A percentile compares a stretch with the other conserved stretches of the same genome.
Conservation (phyloP, 768 basidiomycete species). For the Tylopilus rubrobrunneus region DNA sequence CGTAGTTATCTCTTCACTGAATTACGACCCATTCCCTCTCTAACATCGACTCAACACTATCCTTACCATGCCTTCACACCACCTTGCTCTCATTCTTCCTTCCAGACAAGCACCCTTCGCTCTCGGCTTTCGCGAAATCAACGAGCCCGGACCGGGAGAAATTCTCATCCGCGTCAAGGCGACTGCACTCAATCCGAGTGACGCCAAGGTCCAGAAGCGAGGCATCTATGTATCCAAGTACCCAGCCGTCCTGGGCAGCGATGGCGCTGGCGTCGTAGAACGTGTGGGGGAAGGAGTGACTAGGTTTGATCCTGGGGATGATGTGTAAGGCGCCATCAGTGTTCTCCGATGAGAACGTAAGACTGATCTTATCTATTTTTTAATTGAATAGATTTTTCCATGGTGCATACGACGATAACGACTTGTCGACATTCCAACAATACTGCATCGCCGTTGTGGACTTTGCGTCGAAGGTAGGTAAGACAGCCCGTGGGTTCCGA, state of each 20-base stretch:
- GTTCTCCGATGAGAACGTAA: slow-evolving; percentile 4
- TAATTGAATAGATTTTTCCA: slow-evolving; percentile 35
- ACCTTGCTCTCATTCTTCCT: slow-evolving; percentile 30
- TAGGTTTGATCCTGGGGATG: slow-evolving; percentile 47
- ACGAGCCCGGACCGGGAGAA: slow-evolving; percentile 44
- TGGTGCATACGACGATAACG: slow-evolving; percentile 36
- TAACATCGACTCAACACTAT: slow-evolving; percentile 4
- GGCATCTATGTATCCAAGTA: slow-evolving; percentile 37
- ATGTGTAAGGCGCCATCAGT: slow-evolving; percentile 39
- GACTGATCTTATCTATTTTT: slow-evolving; percentile 23
- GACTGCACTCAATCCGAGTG: slow-evolving; percentile 49
- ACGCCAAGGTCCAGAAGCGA: slow-evolving; percentile 47
- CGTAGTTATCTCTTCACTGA: slow-evolving; percentile 18
- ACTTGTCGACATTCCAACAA: slow-evolving; percentile 42
- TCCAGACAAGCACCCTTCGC: slow-evolving; percentile 34
- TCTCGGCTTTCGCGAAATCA: slow-evolving; percentile 33
- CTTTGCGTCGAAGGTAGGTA: slow-evolving; percentile 37
- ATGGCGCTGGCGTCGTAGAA: slow-evolving; percentile 50
- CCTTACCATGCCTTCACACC: slow-evolving; percentile 24
- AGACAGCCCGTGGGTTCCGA: not conserved
- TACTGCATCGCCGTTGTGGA: slow-evolving; percentile 40
- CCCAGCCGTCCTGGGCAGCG: slow-evolving; percentile 46
- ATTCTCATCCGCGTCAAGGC: slow-evolving; percentile 46
- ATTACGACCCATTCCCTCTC: slow-evolving; percentile 13
- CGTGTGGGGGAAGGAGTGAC: slow-evolving; percentile 50